These are phyloP conservation scores for Clarireedia paspali DNA, from an alignment of 2,329 filamentous ascomycete species.

Conservation along the genomic window DNA sequence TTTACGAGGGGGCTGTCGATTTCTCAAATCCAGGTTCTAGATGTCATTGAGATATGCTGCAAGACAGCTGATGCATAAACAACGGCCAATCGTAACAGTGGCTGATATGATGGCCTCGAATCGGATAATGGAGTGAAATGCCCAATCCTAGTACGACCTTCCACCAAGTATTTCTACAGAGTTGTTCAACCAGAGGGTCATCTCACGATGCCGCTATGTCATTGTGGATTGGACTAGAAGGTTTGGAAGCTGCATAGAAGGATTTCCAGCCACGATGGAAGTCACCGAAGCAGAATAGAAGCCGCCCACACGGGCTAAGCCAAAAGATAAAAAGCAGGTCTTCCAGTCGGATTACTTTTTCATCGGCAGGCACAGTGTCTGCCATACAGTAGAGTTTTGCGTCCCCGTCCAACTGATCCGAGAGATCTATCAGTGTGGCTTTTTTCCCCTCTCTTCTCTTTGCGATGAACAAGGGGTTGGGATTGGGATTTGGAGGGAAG, in stretches of 20 bases:
- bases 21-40: background rate
- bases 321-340: background rate
- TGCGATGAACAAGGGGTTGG: background rate
- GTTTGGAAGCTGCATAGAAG: constrained; percentile 11
- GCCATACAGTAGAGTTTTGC: background rate
- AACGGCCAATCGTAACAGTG: background rate
- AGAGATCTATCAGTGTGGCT: constrained; percentile 1
- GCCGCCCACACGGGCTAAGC: background rate
- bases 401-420: background rate
- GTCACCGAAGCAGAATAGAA: background rate
- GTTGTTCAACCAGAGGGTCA: background rate
- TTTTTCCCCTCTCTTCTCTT: background rate
- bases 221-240: constrained; percentile 8
- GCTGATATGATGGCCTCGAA: background rate
- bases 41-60: background rate
- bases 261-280: constrained; percentile 3
- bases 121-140: background rate
- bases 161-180: too few species aligned
- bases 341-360: constrained; percentile 2
- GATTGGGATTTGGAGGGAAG: background rate
- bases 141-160: background rate
- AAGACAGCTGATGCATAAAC: constrained; percentile 2
- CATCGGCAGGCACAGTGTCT: background rate
- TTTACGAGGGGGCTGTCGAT: background rate
- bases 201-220: background rate